Evolutionary conservation across 1,284 basidiomycete species (phyloP).

Genomic region (Melanopsichium pennsylvanicum): DNA sequence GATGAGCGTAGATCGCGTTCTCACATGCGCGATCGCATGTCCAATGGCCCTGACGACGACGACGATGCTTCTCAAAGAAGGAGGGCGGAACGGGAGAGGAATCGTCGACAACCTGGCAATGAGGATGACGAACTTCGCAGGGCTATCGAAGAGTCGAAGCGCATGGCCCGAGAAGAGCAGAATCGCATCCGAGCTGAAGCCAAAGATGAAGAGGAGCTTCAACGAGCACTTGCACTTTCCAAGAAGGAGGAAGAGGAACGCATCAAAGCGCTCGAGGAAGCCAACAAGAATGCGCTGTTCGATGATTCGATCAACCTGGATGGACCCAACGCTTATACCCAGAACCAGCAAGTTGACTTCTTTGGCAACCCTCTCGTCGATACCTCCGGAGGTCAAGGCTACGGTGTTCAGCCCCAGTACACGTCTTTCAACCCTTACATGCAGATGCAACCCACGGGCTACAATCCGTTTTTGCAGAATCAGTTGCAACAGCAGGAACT

Average conservation of each 20-base stretch:
- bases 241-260: conserved; percentile 75
- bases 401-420: conserved; percentile 69
- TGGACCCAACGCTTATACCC: conserved; percentile 54
- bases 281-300: conserved; percentile 80
- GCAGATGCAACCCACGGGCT: conserved; percentile 68
- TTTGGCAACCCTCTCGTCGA: conserved; percentile 59
- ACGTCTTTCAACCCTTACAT: conserved; percentile 70
- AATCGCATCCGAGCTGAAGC: conserved; percentile 56
- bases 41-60: conserved; percentile 69
- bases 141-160: conserved; percentile 69
- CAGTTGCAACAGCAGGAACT: conserved; percentile 76
- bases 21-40: conserved; percentile 93
- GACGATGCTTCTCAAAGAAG: conserved; percentile 72
- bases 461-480: conserved; percentile 63
- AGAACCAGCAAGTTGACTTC: conserved; percentile 58
- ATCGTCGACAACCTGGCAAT: conserved; percentile 40
- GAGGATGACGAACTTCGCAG: conserved; percentile 71
- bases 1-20: conserved; percentile 85
- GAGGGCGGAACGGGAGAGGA: conserved; percentile 43
- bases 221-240: conserved; percentile 80
- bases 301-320: conserved; percentile 71
- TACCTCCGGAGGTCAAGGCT: conserved; percentile 40
- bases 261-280: conserved; percentile 72
- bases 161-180: conserved; percentile 62
- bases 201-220: conserved; percentile 76